Evolutionary conservation across 352 stramenopile genomes (phyloP).

Genomic region (Globisporangium barbulae): DNA sequence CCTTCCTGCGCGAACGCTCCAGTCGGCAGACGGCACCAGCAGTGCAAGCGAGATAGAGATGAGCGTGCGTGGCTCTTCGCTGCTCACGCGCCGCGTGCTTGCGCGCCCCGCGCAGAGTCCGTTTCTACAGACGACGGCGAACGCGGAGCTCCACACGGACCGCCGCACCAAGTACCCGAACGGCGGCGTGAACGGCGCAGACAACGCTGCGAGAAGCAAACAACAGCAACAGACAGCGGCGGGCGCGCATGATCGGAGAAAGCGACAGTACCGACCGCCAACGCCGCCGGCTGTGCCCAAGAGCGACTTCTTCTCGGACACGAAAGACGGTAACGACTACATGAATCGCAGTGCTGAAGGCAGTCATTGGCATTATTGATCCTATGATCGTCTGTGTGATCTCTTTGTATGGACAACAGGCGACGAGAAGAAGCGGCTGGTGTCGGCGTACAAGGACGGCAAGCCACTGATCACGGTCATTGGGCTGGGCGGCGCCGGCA

Average conservation of each 20-base stretch:
- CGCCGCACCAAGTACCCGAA: slow-evolving; percentile 14
- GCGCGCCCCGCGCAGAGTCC: slow-evolving; percentile 4
- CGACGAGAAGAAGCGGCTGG: slow-evolving; percentile 44
- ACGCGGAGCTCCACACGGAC: slow-evolving; percentile 16
- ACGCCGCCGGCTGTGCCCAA: not conserved
- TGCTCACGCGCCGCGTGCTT: slow-evolving; percentile 17
- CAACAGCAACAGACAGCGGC: not conserved
- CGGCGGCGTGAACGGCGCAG: slow-evolving; percentile 1
- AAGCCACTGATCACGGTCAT: slow-evolving; percentile 87
- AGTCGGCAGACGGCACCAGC: not conserved
- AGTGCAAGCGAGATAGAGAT: not conserved
- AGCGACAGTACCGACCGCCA: slow-evolving; percentile 17
- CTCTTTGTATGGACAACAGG: not conserved
- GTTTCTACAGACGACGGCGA: not conserved
- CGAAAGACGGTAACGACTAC: slow-evolving; percentile 8
- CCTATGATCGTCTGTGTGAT: not conserved
- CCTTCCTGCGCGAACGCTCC: not conserved
- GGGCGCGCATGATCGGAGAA: slow-evolving; percentile 16
- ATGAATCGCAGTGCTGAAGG: too few relatives aligned
- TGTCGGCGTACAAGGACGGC: slow-evolving; percentile 70
- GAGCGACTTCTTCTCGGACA: slow-evolving; percentile 12
- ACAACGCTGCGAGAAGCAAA: not conserved
- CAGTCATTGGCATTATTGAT: not conserved
- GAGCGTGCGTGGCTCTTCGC: slow-evolving; percentile 14
- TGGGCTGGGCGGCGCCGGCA: slow-evolving; percentile 74